Evolutionary conservation across 2,329 filamentous ascomycete species (phyloP), one percentile per base, ranked within the genome.

Genomic region (Lomentospora prolificans): DNA sequence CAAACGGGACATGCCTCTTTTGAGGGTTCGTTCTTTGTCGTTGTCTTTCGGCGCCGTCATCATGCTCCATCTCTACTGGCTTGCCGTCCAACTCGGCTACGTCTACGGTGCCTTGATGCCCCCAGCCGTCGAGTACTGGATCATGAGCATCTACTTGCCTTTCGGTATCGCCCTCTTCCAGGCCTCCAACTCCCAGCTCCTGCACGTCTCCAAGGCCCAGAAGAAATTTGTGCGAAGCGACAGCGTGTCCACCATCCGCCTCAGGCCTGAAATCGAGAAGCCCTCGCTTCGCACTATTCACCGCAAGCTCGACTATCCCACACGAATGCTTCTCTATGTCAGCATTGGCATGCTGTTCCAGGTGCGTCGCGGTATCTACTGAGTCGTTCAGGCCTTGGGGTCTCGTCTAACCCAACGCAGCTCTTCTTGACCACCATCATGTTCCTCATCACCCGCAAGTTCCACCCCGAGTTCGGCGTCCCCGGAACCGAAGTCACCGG

Each of bases 141-240:
- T 84, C 66, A 87, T 87, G 84, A 77, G 79, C 59, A 72, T 82
- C 56, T 84, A 81, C 65, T 70, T 86, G 3, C 84, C 84, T 9
- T 76, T 82, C 51, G 83, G 84, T 24, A 81, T 87, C 55, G 82
- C 81, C 6, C 68, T 87, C 4, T 86, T 86, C 63, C 82, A 86
- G 63, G 82, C 80, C 22, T 78, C 79, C 58, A 84, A 85, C 64
- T 77, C 73, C 61, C 79, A 80, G 56, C 80, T 86, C 55, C 73
- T 84, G 17, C 71, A 82, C 59, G 72, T 84, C 55, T 80, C 80
- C 53, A 75, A 74, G 59, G 71, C 75, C 25, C 82, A 85, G 64
- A 71, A 70, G 60, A 73, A 74, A 53, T 69, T 70, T 28, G 65
- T 69, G 39, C 60, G 60, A 24, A 59, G 17, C 12, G 28, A 31